Evolutionary conservation across 2,329 filamentous ascomycete species (phyloP), one percentile per base, ranked within the genome.

Genomic region (Laburnicola sp.): DNA sequence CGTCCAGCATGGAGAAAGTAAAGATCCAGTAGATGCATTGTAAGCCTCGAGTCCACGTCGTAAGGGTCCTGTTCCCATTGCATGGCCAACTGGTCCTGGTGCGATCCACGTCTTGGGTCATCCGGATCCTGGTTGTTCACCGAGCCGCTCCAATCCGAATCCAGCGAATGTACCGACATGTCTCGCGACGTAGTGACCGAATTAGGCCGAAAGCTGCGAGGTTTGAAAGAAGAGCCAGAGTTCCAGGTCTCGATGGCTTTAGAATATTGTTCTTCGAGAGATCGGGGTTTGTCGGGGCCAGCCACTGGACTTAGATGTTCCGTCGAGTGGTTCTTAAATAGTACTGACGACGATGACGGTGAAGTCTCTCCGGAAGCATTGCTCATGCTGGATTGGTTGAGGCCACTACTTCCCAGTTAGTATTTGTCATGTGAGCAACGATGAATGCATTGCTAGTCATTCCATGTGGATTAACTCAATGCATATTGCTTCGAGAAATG

Each of bases 1-100:
- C 77, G 76, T 54, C 84, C 82, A 43, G 82, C 73, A 54, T 82
- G 75, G n/a, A 72, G 72, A 58, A 86, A 84, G 63, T 82, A 86
- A n/a, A 77, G 69, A 26, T 81, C 76, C 16, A 84, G 57, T 30
- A 84, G 77, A 42, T 82, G 76, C 26, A 76, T 65, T 1, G 81
- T 80, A 40, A 78, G 63, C 31, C 76, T 74, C 0, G 79, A 73
- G 43, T 84, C 77, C 10, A 73, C 65, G 34, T 77, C 74, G 58
- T 76, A 82, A 2, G 84, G 84, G 60, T 86, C 83, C 22, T 75
- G 69, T 26, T 78, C 73, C 76, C 76, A 80, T 53, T 75, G 76
- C 41, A 67, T 50, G 22, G 65, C 64, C 28, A 71, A 40, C 25
- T 66, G 64, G 30, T 72, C 69, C 51, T 68, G 67, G 40, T 70